Evolutionary conservation across 345 rosid species (phyloP), one percentile per base, ranked within the genome.

Genomic region (Abelmoschus esculentus): DNA sequence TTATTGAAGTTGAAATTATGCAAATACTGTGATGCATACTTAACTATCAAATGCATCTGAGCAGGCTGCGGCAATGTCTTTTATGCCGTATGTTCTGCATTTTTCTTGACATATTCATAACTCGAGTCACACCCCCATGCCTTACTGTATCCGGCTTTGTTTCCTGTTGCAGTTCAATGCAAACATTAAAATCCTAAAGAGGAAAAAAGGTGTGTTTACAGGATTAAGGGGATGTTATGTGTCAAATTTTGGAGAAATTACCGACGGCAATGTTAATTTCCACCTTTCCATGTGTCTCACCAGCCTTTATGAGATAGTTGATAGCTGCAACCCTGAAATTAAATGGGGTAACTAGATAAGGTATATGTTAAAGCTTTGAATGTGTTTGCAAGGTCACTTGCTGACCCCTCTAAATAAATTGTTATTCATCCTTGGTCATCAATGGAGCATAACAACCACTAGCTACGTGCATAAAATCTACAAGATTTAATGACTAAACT

Each of bases 121-220:
- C 96, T 91, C 15, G 88, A 81, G 72, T 95, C 96, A 14, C 98
- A 91, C 14, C 98, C 96, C 92, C 96, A 90, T 0, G 98, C 98
- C 70, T 84, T 85, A 14, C 89, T 87, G 0, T 70, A 73, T 26
- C 85, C 90, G n/a, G 80, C 64, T 59, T 92, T 93, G 54, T 82
- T 84, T 67, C 97, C 93, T 89, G 80, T 67, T 44, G 72, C 49
- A 63, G 53, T 6, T 7, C 22, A 60, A 70, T 7, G 7, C 11
- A 14, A 4, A 3, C 5, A 44, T 57, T 44, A 57, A 14, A 28
- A 44, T 13, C 19, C 7, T 10, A 19, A 9, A 17, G 13, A 31
- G 7, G 2, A 0, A 7, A 13, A 9, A 7, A 0, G 50, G n/a
- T n/a, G n/a, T 66, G 4, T 17, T 2, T 11, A 26, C 6, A 46